Base-by-base conservation (phyloP, 139 green algal genomes). In the Haematococcus sp. region DNA sequence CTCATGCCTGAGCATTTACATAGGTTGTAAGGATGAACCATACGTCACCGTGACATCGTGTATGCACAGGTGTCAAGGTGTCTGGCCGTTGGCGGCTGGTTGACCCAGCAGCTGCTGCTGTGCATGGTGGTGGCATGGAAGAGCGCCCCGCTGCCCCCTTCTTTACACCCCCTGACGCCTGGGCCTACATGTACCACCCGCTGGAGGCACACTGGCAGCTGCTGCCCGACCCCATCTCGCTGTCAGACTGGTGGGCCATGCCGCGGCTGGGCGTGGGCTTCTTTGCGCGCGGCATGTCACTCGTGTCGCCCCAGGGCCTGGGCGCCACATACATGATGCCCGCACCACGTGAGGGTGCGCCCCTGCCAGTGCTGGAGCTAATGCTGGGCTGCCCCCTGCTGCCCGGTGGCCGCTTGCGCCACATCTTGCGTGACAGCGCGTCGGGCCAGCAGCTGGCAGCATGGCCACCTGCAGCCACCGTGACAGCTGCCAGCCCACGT, bases 131-230 rank as follows among this genome's bases (percentile, higher is more conserved):
- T 40, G 56, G 22, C 15, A 30, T 35, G 54, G 33, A 33, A 16
- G 31, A 33, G 9, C 30, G 33, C 60, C 46, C 43, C 35, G 44
- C 52, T 64, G 51, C 70, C 1, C 58, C 76, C 16, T 91, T 88
- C 75, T 91, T 77, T 70, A 71, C 75, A 2, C 82, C 79, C 3
- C 84, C 83, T 3, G 73, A 84, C 33, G 76, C 76, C 2, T 88
- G 87, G 61, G 81, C 88, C 61, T 81, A 84, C 65, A 72, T 67
- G 5, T 86, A 90, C 76, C 65, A 83, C 54, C 87, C 84, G 2
- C 75, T 90, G 31, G 79, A 89, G 33, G 79, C 78, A 2, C 77
- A 82, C 33, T 89, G 87, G 84, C 83, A 88, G 74, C 75, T 90
- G 66, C 74, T 88, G 73, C 56, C 55, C 0, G 51, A 83, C 23